phyloP scores from a whole-genome alignment of 176 grass and related monocot species.

The sorghum (Sorghum bicolor) region DNA sequence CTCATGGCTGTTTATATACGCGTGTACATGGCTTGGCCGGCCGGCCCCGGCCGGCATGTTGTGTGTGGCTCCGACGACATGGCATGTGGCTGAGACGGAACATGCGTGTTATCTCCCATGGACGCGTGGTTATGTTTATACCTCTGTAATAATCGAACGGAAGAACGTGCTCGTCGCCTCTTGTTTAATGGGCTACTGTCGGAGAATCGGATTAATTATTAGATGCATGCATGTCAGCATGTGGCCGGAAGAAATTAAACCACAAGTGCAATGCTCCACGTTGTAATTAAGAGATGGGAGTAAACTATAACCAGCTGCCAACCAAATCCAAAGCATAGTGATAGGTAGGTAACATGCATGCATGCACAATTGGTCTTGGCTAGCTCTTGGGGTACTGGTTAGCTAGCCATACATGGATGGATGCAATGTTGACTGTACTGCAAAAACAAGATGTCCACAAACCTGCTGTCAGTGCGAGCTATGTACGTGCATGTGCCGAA shows the following conservation, averaged over 20 bases:
- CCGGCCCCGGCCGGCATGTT: background rate
- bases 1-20: conserved; percentile 1
- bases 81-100: background rate
- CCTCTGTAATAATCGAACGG: background rate
- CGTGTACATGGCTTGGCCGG: background rate
- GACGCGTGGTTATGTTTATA: background rate
- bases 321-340: background rate
- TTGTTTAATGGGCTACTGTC: background rate
- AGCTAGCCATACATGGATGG: too few relatives aligned
- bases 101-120: background rate
- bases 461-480: too few relatives aligned
- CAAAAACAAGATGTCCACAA: too few relatives aligned
- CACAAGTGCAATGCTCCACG: conserved; percentile 13
- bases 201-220: background rate
- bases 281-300: background rate
- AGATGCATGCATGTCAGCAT: background rate
- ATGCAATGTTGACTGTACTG: too few relatives aligned
- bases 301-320: background rate
- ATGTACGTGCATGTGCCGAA: too few relatives aligned
- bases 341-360: conserved; percentile 5
- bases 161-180: background rate
- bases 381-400: too few relatives aligned
- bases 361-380: too few relatives aligned
- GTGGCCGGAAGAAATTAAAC: background rate
- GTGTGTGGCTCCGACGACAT: background rate